Evolutionary conservation across 345 rosid genomes (phyloP).

Genomic region (Linum trigynum): DNA sequence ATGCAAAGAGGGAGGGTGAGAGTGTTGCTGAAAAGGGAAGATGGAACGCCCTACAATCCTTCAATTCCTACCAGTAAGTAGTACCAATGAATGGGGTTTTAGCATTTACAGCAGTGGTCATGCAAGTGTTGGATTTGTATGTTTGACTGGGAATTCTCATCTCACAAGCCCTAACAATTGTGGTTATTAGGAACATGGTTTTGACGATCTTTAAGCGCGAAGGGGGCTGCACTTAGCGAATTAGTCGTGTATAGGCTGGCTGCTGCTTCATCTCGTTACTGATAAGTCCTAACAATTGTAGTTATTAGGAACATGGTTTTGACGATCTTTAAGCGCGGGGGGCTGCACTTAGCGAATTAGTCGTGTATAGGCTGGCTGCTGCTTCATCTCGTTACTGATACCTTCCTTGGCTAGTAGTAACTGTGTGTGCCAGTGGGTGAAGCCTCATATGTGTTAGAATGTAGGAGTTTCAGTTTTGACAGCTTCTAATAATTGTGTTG

Average conservation of each 20-base stretch:
- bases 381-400: too few species aligned
- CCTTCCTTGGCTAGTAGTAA: too few species aligned
- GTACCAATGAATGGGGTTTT: not conserved
- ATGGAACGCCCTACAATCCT: conserved; percentile 68
- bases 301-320: not conserved
- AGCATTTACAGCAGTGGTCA: not conserved
- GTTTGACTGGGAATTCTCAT: not conserved
- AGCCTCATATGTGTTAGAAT: too few species aligned
- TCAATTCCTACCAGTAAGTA: conserved; percentile 70
- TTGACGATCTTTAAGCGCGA: not conserved
- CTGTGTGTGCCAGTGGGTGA: too few species aligned
- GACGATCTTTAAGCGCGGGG: not conserved
- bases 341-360: not conserved
- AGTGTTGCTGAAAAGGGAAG: conserved; percentile 66
- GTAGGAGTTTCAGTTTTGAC: too few species aligned
- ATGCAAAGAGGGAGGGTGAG: conserved; percentile 95
- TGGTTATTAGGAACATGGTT: not conserved
- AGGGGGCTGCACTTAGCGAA: not conserved
- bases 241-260: not conserved
- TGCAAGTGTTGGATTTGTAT: not conserved
- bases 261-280: too few species aligned
- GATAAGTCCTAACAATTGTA: not conserved
- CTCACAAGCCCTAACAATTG: not conserved
- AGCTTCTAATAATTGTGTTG: too few species aligned
- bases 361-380: not conserved